phyloP scores from a whole-genome alignment of 371 early-diverging fungal genomes.

The Funneliformis caledonium region DNA sequence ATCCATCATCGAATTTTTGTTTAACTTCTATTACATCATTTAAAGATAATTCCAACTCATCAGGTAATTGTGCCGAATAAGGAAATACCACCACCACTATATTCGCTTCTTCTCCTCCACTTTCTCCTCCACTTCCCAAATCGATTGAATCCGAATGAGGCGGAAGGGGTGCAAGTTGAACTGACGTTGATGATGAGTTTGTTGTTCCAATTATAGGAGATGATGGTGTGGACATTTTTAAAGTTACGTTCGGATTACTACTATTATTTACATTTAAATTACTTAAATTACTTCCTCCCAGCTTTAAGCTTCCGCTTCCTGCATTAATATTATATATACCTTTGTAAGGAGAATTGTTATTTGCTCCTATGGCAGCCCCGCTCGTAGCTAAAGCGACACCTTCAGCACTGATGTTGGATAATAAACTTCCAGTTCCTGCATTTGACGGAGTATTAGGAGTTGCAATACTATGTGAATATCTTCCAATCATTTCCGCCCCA shows the following conservation, averaged over 20 bases:
- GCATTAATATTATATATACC: not conserved
- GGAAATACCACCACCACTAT: conserved; percentile 38
- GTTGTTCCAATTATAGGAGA: not conserved
- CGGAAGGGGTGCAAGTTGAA: not conserved
- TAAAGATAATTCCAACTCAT: conserved; percentile 68
- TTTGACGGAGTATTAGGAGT: not conserved
- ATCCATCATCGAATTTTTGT: conserved; percentile 69
- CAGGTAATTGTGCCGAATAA: conserved; percentile 65
- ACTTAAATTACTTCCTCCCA: not conserved
- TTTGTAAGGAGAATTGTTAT: not conserved
- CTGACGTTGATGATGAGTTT: not conserved
- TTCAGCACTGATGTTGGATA: not conserved
- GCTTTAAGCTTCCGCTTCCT: not conserved
- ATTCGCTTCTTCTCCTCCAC: not conserved
- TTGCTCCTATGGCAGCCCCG: not conserved
- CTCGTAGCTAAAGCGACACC: not conserved
- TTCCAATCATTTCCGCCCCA: not conserved
- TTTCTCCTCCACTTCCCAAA: not conserved
- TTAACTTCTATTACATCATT: conserved; percentile 72
- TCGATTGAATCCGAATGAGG: not conserved
- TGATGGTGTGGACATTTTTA: not conserved
- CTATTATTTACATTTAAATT: not conserved
- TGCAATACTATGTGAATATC: not conserved
- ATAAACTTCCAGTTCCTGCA: not conserved
- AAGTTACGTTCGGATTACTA: not conserved